Evolutionary conservation across 2,329 filamentous ascomycete genomes (phyloP).

Genomic region (Botrytis fabae): DNA sequence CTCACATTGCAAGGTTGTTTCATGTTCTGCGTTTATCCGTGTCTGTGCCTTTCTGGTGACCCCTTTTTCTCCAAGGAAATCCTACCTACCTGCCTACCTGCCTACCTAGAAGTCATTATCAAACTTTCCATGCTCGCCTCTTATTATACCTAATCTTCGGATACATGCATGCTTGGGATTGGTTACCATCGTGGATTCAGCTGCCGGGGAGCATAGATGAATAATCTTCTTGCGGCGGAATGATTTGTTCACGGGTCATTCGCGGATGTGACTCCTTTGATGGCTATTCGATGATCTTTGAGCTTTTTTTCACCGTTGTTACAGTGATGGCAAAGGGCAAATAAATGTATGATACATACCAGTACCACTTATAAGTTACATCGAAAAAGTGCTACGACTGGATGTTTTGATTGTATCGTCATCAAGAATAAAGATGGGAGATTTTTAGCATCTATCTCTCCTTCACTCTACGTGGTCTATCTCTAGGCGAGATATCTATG

Average conservation of each 20-base stretch:
- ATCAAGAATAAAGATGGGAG: neutral
- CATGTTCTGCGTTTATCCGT: neutral
- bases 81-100: too few relatives aligned
- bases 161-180: neutral
- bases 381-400: neutral
- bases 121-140: neutral
- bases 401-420: neutral
- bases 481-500: neutral
- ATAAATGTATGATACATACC: neutral
- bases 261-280: neutral
- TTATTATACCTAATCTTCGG: neutral
- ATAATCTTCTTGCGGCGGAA: neutral
- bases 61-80: neutral
- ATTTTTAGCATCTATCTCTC: neutral
- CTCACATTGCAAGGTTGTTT: neutral
- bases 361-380: neutral
- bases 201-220: neutral
- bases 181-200: neutral
- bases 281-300: neutral
- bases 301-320: neutral
- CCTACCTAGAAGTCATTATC: neutral
- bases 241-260: neutral
- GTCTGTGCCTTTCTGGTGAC: neutral
- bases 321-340: neutral
- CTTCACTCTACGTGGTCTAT: neutral